These are phyloP conservation scores for Alternaria longipes DNA, from an alignment of 2,329 filamentous ascomycete species.

Conservation along the genomic window DNA sequence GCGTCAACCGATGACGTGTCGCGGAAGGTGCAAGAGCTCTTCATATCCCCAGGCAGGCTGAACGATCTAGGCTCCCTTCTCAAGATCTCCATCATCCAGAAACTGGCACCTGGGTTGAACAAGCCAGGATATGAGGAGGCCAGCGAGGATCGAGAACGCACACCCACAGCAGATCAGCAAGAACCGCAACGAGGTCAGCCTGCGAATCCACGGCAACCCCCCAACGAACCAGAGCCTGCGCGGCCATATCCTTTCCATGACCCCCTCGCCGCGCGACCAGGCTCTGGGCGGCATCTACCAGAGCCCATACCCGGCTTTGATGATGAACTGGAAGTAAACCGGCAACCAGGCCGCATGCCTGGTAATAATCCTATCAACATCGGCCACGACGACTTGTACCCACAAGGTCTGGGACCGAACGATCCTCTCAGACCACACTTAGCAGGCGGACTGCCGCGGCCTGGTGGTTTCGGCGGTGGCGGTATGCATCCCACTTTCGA, in stretches of 20 bases:
- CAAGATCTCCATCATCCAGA: conserved; percentile 83
- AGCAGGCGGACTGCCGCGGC: conserved; percentile 65
- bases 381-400: conserved; percentile 88
- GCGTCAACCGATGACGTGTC: conserved; percentile 57
- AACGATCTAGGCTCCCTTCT: conserved; percentile 74
- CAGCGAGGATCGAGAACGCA: conserved; percentile 23
- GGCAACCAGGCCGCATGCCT: conserved; percentile 64
- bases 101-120: conserved; percentile 77
- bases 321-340: conserved; percentile 86
- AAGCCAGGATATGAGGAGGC: conserved; percentile 80
- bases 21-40: conserved; percentile 64
- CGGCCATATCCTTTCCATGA: conserved; percentile 74
- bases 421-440: conserved; percentile 79
- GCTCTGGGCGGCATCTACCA: conserved; percentile 70
- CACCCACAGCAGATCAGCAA: conserved; percentile 55
- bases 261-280: conserved; percentile 68
- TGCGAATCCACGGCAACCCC: conserved; percentile 59
- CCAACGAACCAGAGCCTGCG: conserved; percentile 65
- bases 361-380: conserved; percentile 71
- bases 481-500: conserved; percentile 98
- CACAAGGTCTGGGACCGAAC: conserved; percentile 82
- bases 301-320: conserved; percentile 92
- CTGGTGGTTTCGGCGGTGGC: conserved; percentile 70
- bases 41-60: conserved; percentile 77
- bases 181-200: conserved; percentile 38